A percentile compares a stretch with the other conserved stretches of the same genome.
phyloP scores from a whole-genome alignment of 306 rosid species.

The Glycyrrhiza uralensis region DNA sequence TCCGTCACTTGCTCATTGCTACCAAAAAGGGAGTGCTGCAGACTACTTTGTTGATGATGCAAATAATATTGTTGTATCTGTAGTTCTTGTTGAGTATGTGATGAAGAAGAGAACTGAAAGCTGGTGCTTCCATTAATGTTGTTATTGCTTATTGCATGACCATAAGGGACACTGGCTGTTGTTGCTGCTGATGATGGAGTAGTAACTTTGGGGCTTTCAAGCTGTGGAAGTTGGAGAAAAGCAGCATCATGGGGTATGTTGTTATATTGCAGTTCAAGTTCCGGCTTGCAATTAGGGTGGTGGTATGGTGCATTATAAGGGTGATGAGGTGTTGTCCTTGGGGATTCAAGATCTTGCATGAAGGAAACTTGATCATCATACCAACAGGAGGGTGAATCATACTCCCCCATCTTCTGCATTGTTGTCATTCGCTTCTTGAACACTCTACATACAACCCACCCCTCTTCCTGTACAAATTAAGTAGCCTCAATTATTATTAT shows the following conservation, averaged over 20 bases:
- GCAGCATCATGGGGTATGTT: slow-evolving; percentile 45
- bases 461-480: slow-evolving; percentile 65
- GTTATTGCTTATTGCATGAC: slow-evolving; percentile 17
- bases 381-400: slow-evolving; percentile 69
- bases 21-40: slow-evolving; percentile 21
- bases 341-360: slow-evolving; percentile 71
- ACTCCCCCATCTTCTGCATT: slow-evolving; percentile 56
- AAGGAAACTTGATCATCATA: slow-evolving; percentile 75
- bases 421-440: slow-evolving; percentile 70
- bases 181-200: slow-evolving; percentile 22
- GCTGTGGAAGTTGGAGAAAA: slow-evolving; percentile 78
- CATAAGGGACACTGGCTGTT: slow-evolving; percentile 29
- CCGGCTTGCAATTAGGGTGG: slow-evolving; percentile 59
- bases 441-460: slow-evolving; percentile 91
- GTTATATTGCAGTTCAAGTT: slow-evolving; percentile 54
- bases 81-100: slow-evolving; percentile 49
- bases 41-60: slow-evolving; percentile 24
- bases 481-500: not conserved
- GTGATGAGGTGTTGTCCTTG: slow-evolving; percentile 37
- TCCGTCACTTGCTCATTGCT: slow-evolving; percentile 54
- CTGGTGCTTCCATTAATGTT: slow-evolving; percentile 31
- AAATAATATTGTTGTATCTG: slow-evolving; percentile 35
- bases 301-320: slow-evolving; percentile 40
- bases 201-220: slow-evolving; percentile 69
- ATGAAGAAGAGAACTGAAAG: slow-evolving; percentile 42